Evolutionary conservation across 2,329 filamentous ascomycete species (phyloP).

Genomic region (Xylariaceae sp.): DNA sequence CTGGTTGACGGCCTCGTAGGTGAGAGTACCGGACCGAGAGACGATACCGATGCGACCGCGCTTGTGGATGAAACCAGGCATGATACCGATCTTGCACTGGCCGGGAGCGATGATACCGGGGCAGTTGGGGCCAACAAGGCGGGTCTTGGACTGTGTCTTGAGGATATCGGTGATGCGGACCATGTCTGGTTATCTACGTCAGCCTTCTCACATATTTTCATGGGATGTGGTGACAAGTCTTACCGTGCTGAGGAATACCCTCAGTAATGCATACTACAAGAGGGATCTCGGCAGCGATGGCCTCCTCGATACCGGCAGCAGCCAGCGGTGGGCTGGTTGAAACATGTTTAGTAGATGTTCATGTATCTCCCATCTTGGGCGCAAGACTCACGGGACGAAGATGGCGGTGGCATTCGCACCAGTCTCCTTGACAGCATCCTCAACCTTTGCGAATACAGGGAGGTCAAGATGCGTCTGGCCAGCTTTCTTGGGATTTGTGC

Average conservation of each 20-base stretch:
- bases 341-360: slow-evolving; percentile 5
- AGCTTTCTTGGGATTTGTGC: slow-evolving; percentile 99
- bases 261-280: slow-evolving; percentile 97
- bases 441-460: slow-evolving; percentile 88
- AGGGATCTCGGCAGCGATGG: slow-evolving; percentile 86
- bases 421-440: slow-evolving; percentile 84
- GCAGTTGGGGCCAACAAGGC: slow-evolving; percentile 96
- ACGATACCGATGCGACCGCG: slow-evolving; percentile 98
- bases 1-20: slow-evolving; percentile 99
- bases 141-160: slow-evolving; percentile 96
- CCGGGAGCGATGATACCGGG: slow-evolving; percentile 92
- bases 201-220: slow-evolving; percentile 2
- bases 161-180: slow-evolving; percentile 97
- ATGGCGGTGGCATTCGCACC: slow-evolving; percentile 89
- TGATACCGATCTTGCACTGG: slow-evolving; percentile 99
- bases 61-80: slow-evolving; percentile 99
- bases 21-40: slow-evolving; percentile 94
- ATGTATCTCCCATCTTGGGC: neutral
- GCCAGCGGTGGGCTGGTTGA: slow-evolving; percentile 75
- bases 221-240: slow-evolving; percentile 30
- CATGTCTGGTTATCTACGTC: slow-evolving; percentile 68
- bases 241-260: slow-evolving; percentile 95
- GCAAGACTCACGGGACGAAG: slow-evolving; percentile 77
- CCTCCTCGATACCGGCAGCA: slow-evolving; percentile 94
- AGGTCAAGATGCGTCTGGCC: slow-evolving; percentile 84